These are phyloP conservation scores for Xerocomellus chrysenteron DNA, from an alignment of 768 basidiomycete genomes.

Conservation along the genomic window DNA sequence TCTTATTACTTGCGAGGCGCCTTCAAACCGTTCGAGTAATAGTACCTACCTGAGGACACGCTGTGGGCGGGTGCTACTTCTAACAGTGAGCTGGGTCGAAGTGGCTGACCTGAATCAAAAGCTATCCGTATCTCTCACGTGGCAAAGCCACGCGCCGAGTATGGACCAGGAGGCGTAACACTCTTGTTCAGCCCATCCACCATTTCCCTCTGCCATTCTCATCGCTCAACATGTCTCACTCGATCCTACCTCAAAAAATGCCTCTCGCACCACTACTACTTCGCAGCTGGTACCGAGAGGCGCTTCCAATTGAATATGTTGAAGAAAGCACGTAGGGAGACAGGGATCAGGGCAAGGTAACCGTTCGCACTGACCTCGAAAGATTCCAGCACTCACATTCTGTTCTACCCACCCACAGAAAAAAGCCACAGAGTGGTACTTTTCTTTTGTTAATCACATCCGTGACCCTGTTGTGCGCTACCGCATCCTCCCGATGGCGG, in stretches of 20 bases:
- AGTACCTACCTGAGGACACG: background rate
- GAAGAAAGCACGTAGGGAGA: background rate
- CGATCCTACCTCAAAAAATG: slow-evolving; percentile 11
- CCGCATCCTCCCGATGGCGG: slow-evolving; percentile 23
- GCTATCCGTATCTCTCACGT: slow-evolving; percentile 26
- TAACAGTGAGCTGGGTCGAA: background rate
- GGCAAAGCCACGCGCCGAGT: slow-evolving; percentile 32
- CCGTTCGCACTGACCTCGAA: slow-evolving; percentile 9
- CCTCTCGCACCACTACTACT: background rate
- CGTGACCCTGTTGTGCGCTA: background rate
- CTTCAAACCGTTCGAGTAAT: background rate
- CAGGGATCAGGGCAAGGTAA: slow-evolving; percentile 30
- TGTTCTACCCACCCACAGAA: background rate
- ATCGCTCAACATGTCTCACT: slow-evolving; percentile 23
- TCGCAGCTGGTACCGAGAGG: background rate
- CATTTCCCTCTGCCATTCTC: slow-evolving; percentile 28
- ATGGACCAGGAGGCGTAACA: slow-evolving; percentile 31
- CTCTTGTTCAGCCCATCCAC: slow-evolving; percentile 35
- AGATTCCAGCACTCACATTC: slow-evolving; percentile 8
- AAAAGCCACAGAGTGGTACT: background rate
- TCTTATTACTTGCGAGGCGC: too few relatives aligned
- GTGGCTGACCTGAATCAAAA: slow-evolving; percentile 23
- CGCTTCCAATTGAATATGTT: background rate
- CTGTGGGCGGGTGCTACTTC: background rate
- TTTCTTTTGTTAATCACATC: background rate